Conservation (phyloP, 495 filamentous ascomycete genomes). For the Tuber calosporum region DNA sequence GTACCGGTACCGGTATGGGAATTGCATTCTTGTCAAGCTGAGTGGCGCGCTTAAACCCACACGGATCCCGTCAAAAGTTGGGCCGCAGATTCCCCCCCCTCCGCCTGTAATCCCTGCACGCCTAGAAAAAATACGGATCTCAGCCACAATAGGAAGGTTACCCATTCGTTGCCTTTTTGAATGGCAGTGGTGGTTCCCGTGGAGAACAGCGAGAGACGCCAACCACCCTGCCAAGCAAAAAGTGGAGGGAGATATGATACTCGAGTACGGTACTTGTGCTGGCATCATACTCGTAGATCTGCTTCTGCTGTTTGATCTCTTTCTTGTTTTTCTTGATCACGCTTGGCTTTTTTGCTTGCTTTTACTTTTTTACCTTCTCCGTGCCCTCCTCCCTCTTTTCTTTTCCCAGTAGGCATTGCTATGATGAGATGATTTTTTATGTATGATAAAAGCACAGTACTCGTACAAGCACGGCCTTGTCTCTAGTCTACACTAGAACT, state of each 20-base stretch:
- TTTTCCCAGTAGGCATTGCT: not conserved
- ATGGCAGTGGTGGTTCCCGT: conserved; percentile 18
- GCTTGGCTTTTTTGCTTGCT: conserved; percentile 42
- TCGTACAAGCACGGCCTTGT: conserved; percentile 4
- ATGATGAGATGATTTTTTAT: not conserved
- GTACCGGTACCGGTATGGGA: no score
- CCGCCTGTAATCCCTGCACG: not conserved
- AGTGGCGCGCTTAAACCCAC: not conserved
- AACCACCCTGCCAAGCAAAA: conserved; percentile 19
- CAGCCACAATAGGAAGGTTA: not conserved
- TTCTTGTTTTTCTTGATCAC: conserved; percentile 27
- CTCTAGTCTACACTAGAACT: not conserved
- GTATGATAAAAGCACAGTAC: not conserved
- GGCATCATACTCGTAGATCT: no score
- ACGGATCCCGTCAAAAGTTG: not conserved
- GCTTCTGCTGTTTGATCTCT: not conserved
- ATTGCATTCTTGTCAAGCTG: not conserved
- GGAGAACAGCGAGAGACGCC: conserved; percentile 14
- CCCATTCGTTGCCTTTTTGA: not conserved
- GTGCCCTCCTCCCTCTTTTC: conserved; percentile 9
- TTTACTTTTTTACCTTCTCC: conserved; percentile 18
- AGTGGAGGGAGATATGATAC: no score
- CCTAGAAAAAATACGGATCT: not conserved
- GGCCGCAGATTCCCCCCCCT: not conserved
- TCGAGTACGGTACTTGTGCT: no score